Evolutionary conservation across 345 rosid genomes (phyloP).

Genomic region (Populus alba): DNA sequence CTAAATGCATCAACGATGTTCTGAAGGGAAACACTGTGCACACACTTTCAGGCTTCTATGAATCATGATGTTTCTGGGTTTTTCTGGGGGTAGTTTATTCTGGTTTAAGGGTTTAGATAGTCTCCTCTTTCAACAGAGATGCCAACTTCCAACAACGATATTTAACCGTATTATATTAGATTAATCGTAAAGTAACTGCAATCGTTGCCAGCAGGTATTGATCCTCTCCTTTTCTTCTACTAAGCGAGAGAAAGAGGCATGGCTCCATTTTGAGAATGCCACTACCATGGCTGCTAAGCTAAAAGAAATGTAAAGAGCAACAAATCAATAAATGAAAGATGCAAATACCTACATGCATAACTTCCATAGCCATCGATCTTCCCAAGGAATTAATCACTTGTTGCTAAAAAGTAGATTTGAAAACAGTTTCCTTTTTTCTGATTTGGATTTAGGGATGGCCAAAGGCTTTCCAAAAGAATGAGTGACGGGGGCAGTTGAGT

Average conservation of each 20-base stretch:
- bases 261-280: not conserved
- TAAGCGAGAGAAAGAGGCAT: not conserved
- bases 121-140: no score
- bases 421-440: not conserved
- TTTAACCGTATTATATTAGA: not conserved
- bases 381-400: not conserved
- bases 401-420: not conserved
- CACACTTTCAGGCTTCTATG: no score
- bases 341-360: not conserved
- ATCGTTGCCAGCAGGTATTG: not conserved
- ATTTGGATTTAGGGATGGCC: not conserved
- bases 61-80: no score
- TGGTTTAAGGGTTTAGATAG: no score
- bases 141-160: no score
- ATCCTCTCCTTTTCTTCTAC: not conserved
- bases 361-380: not conserved
- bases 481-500: constrained; percentile 11
- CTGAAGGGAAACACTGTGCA: not conserved
- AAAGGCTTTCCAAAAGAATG: not conserved
- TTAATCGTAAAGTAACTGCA: not conserved
- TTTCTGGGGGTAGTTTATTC: no score
- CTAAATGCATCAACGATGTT: not conserved
- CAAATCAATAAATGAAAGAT: not conserved
- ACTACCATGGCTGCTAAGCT: not conserved
- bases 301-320: not conserved